Base-by-base conservation (phyloP, 176 grass and related monocot species). In the Avena eriantha region DNA sequence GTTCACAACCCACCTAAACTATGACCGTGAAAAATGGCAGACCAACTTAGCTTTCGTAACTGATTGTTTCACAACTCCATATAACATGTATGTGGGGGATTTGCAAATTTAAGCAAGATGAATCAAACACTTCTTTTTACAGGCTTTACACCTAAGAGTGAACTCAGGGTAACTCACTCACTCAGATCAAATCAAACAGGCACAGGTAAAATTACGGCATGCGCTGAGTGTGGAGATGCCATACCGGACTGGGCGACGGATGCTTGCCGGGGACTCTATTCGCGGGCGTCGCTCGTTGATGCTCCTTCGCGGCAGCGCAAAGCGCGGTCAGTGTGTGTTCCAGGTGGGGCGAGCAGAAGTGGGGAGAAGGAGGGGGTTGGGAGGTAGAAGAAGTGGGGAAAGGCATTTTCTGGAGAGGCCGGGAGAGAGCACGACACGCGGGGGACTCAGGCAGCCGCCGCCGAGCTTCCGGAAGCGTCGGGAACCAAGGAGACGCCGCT, bases 391-490 rank as follows among this genome's bases (percentile, higher is more conserved):
- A 84, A 64, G 24, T 18, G 69, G 58, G 69, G 16, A n/a, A 59
- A 55, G 36, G 51, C 76, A 58, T 51, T 65, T 81, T 92, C 87
- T 90, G 70, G 87, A 89, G 84, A 92, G 19, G 61, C 46, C 87
- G 80, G 23, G 91, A 87, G 15, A 14, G 57, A 33, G 50, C 69
- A 12, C 41, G 83, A 60, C 71, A 80, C 50, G 49, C 83, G 49
- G 76, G 7, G 57, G 77, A 34, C 54, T 56, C 51, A 23, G 55
- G 33, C 67, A 23, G 68, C 77, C 80, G 79, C 79, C 33, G 49
- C 74, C 29, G 47, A 54, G 48, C 4, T 1, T 71, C 69, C 29
- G 43, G 90, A 91, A 88, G 89, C 23, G 77, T 91, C 89, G 26
- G 8, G 85, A 91, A 84, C 49, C 2, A 47, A 35, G 3, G 69